Evolutionary conservation across 306 rosid species (phyloP).

Genomic region (Cicer bijugum): DNA sequence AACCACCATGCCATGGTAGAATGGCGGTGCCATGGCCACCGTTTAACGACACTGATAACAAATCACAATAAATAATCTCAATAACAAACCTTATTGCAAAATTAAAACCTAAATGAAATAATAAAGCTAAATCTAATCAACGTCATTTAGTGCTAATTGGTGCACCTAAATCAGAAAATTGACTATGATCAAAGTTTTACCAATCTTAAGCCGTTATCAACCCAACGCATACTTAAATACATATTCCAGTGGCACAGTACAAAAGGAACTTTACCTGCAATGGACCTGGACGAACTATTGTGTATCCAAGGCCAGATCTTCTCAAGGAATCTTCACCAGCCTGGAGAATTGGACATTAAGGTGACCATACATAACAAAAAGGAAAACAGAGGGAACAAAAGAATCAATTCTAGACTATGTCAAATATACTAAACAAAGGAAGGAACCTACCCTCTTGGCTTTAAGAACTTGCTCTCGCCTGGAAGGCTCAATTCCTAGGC

Average conservation of each 20-base stretch:
- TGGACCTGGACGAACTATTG: conserved; percentile 95
- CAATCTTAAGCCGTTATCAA: conserved; percentile 6
- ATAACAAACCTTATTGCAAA: background rate
- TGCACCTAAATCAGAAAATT: conserved; percentile 15
- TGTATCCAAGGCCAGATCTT: conserved; percentile 96
- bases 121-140: conserved; percentile 11
- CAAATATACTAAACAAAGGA: conserved; percentile 44
- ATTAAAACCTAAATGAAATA: background rate
- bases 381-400: background rate
- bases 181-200: background rate
- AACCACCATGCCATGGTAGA: too few species aligned
- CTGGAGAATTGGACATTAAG: conserved; percentile 51
- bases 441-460: conserved; percentile 79
- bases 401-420: conserved; percentile 14
- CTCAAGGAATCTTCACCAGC: conserved; percentile 96
- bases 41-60: background rate
- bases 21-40: too few species aligned
- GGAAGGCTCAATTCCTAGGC: conserved; percentile 85
- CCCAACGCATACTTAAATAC: conserved; percentile 1
- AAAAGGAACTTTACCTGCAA: conserved; percentile 65
- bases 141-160: conserved; percentile 11
- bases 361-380: conserved; percentile 32
- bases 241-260: conserved; percentile 27
- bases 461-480: conserved; percentile 96
- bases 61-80: background rate